These are phyloP conservation scores for Mrakia blollopis DNA, from an alignment of 768 basidiomycete species.

Conservation along the genomic window DNA sequence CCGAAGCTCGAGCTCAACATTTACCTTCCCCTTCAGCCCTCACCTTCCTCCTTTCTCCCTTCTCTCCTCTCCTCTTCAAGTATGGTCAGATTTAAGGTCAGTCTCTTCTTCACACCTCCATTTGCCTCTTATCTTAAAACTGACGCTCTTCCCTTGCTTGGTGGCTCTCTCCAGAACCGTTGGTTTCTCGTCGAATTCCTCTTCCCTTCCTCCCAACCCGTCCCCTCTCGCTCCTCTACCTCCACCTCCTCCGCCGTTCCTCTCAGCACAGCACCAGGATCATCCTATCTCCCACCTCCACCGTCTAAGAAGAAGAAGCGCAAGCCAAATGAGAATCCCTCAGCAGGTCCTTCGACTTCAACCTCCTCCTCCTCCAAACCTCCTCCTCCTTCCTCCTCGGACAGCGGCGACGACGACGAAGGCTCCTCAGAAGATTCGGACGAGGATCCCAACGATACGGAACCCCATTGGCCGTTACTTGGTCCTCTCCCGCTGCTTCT, in stretches of 20 bases:
- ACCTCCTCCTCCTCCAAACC: neutral
- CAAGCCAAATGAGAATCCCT: neutral
- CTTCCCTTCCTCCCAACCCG: constrained; percentile 40
- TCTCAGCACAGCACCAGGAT: neutral
- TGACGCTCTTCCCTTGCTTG: neutral
- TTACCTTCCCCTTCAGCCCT: neutral
- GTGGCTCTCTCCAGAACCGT: constrained; percentile 59
- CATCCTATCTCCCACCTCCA: constrained; percentile 4
- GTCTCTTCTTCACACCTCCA: neutral
- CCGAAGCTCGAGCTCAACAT: neutral
- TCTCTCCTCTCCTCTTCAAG: neutral
- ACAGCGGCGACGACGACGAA: neutral
- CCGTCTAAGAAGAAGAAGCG: constrained; percentile 4
- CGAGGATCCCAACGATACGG: constrained; percentile 4
- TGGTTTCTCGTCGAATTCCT: constrained; percentile 86
- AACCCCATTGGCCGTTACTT: neutral
- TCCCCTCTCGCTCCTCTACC: constrained; percentile 29
- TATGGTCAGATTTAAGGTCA: constrained; percentile 69
- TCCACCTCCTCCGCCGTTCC: neutral
- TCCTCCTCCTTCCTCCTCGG: neutral
- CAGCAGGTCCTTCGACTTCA: neutral
- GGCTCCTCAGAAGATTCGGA: constrained; percentile 15
- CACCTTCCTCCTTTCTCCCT: neutral
- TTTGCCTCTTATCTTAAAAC: constrained; percentile 19
- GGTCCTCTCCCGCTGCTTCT: constrained; percentile 23